Conservation (phyloP, 2,329 filamentous ascomycete species). For the Calonectria fujianensis region DNA sequence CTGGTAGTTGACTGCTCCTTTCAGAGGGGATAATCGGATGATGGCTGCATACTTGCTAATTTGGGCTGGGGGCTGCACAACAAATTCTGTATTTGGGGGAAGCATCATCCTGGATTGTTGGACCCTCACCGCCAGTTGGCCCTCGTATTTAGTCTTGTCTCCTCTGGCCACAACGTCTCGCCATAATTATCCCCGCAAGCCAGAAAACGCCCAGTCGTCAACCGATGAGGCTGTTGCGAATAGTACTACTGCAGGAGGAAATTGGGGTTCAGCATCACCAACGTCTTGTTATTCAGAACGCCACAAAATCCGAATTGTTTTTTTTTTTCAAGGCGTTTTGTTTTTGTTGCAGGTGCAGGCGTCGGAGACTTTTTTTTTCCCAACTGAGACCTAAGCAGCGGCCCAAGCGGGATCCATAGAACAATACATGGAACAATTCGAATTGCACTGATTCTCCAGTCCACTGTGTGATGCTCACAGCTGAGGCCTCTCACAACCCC, state of each 20-base stretch:
- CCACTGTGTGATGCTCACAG: slow-evolving; percentile 9
- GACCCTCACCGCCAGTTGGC: slow-evolving; percentile 54
- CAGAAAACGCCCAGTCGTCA: slow-evolving; percentile 38
- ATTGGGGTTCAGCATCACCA: slow-evolving; percentile 40
- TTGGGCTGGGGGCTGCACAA: slow-evolving; percentile 44
- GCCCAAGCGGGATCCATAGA: slow-evolving; percentile 16
- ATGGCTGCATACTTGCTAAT: slow-evolving; percentile 50
- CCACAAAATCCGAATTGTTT: slow-evolving; percentile 19
- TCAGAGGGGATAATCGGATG: slow-evolving; percentile 44
- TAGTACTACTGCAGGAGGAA: slow-evolving; percentile 52
- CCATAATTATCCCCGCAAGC: slow-evolving; percentile 41
- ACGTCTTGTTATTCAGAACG: slow-evolving; percentile 26
- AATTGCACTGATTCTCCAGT: slow-evolving; percentile 16
- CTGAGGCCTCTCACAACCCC: background rate
- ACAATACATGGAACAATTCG: slow-evolving; percentile 15
- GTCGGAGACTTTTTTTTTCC: slow-evolving; percentile 35
- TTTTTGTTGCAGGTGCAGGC: slow-evolving; percentile 27
- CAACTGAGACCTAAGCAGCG: slow-evolving; percentile 19
- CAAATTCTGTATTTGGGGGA: slow-evolving; percentile 38
- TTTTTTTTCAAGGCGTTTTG: slow-evolving; percentile 23
- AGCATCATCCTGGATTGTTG: slow-evolving; percentile 42
- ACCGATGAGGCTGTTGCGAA: slow-evolving; percentile 45
- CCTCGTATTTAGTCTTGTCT: slow-evolving; percentile 37
- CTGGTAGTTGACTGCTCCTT: slow-evolving; percentile 35
- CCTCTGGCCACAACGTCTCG: slow-evolving; percentile 40